Percentiles rank a stretch among this genome's conserved stretches.
Evolutionary conservation across 164 flowering plant species (phyloP).

Genomic region (Liquidambar formosana): DNA sequence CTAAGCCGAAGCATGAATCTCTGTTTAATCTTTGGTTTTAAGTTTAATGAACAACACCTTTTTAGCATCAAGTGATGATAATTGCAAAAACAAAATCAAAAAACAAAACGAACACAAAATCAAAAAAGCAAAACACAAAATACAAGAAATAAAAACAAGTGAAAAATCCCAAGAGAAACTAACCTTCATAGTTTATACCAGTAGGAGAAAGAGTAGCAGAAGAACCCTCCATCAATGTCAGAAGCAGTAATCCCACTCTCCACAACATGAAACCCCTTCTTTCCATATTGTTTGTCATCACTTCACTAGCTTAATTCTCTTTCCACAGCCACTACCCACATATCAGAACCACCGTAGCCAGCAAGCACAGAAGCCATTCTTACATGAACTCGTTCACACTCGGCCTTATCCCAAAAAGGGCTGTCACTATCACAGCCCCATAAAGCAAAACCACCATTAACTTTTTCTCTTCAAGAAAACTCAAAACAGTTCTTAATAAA

Average conservation of each 20-base stretch:
- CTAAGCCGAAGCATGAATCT: no score
- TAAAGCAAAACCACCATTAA: no score
- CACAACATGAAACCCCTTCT: slow-evolving; percentile 24
- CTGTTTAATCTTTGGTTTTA: neutral
- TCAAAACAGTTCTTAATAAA: neutral
- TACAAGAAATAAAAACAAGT: neutral
- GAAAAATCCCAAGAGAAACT: slow-evolving; percentile 16
- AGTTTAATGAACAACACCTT: neutral
- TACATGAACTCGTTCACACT: slow-evolving; percentile 7
- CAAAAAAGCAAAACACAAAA: no score
- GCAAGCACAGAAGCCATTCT: slow-evolving; percentile 16
- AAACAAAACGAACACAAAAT: neutral
- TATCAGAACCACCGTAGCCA: slow-evolving; percentile 25
- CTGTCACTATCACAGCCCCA: slow-evolving; percentile 19
- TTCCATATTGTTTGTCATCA: neutral
- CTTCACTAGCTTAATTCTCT: slow-evolving; percentile 21
- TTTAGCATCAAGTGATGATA: neutral
- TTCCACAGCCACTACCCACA: slow-evolving; percentile 17
- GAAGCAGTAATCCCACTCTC: slow-evolving; percentile 49
- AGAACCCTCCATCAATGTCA: slow-evolving; percentile 45
- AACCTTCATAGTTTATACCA: slow-evolving; percentile 94
- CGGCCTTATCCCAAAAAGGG: slow-evolving; percentile 15
- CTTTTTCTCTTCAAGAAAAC: neutral
- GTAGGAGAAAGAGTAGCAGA: slow-evolving; percentile 87
- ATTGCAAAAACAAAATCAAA: slow-evolving; percentile 4